Evolutionary conservation across 176 grass and related monocot species (phyloP).

Genomic region (Oryza meyeriana): DNA sequence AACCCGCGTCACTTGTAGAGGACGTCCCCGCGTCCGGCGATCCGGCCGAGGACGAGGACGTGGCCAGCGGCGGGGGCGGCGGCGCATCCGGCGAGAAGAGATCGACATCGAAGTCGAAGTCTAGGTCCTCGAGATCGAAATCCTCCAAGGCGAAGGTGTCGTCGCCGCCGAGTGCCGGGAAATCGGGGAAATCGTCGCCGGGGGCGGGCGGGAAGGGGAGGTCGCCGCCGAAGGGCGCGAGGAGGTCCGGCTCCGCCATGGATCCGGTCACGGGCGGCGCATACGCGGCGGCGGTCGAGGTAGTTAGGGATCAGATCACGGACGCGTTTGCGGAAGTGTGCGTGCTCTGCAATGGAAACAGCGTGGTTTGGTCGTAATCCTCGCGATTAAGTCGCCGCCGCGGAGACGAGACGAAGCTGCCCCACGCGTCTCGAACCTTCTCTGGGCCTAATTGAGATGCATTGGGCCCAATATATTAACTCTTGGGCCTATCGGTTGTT

Average conservation of each 20-base stretch:
- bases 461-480: background rate
- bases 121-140: constrained; percentile 41
- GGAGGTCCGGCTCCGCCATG: constrained; percentile 48
- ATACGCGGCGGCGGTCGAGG: background rate
- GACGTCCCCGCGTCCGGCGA: constrained; percentile 10
- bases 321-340: constrained; percentile 40
- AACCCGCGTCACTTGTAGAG: background rate
- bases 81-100: constrained; percentile 27
- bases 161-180: constrained; percentile 15
- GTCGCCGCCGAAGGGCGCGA: constrained; percentile 9
- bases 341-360: background rate
- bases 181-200: constrained; percentile 14
- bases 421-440: constrained; percentile 42
- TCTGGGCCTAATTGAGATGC: background rate
- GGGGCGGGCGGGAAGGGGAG: constrained; percentile 16
- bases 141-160: constrained; percentile 23
- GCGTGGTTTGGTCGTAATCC: constrained; percentile 15
- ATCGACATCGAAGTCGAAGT: constrained; percentile 54
- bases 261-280: constrained; percentile 35
- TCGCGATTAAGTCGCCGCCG: background rate
- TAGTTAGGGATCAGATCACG: background rate
- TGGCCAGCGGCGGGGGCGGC: constrained; percentile 22
- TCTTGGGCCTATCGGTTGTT: too few relatives aligned
- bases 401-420: constrained; percentile 32
- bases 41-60: constrained; percentile 36